phyloP scores from a whole-genome alignment of 805 yeast genomes.

The Ogataea ramenticola region DNA sequence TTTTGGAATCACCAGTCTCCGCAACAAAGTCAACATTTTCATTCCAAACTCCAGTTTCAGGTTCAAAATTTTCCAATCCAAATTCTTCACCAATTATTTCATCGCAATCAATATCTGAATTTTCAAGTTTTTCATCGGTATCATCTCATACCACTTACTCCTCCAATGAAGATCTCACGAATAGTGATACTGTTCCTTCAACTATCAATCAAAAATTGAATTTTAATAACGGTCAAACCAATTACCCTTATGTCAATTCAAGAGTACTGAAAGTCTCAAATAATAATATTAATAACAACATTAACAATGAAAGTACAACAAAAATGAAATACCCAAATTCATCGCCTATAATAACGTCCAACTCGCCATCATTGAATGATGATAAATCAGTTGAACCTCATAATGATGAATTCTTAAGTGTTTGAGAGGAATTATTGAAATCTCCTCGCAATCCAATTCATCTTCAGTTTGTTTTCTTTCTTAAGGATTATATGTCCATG shows the following conservation, averaged over 20 bases:
- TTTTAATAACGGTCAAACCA: too few relatives aligned
- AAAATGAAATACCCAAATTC: constrained; percentile 1
- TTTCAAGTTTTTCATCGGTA: constrained; percentile 24
- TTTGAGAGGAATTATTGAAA: neutral
- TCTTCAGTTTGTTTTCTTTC: too few relatives aligned
- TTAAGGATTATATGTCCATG: too few relatives aligned
- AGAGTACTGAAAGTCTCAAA: neutral
- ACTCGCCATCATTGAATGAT: neutral
- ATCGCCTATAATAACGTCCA: neutral
- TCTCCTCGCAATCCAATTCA: too few relatives aligned
- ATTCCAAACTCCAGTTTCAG: neutral
- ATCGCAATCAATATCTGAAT: constrained; percentile 25
- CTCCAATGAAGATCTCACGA: constrained; percentile 12
- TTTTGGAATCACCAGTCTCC: constrained; percentile 2
- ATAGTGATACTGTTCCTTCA: neutral
- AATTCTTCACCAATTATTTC: neutral
- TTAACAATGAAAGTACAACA: neutral
- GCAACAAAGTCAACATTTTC: constrained; percentile 1
- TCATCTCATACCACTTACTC: constrained; percentile 25
- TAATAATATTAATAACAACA: neutral
- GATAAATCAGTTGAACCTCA: too few relatives aligned
- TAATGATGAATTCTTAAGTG: too few relatives aligned
- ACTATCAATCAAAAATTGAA: neutral
- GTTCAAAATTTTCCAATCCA: neutral
- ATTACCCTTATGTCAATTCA: neutral